These are phyloP conservation scores for Hanseniaspora lachancei DNA, from an alignment of 805 yeast genomes.

Conservation along the genomic window DNA sequence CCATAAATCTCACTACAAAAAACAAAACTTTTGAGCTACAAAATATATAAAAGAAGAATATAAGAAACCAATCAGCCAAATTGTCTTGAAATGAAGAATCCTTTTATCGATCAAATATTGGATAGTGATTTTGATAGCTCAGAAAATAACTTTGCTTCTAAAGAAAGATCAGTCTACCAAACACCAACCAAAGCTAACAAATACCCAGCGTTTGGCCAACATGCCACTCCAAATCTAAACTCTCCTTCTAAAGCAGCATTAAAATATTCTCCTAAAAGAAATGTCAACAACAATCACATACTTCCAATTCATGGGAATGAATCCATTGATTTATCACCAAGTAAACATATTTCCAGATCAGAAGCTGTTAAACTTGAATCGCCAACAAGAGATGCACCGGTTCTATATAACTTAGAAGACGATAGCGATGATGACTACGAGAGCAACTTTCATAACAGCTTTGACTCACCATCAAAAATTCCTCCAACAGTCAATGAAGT, in stretches of 20 bases:
- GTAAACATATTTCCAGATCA: constrained; percentile 46
- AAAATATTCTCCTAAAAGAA: constrained; percentile 31
- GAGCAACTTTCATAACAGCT: constrained; percentile 18
- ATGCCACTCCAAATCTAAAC: constrained; percentile 12
- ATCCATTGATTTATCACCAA: constrained; percentile 5
- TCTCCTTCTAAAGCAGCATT: constrained; percentile 32
- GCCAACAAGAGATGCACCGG: constrained; percentile 46
- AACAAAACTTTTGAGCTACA: too few relatives aligned
- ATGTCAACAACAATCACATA: constrained; percentile 24
- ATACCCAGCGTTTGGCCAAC: background rate
- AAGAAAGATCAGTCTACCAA: constrained; percentile 11
- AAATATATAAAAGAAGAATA: background rate
- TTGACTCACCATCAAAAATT: constrained; percentile 14
- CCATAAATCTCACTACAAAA: too few relatives aligned
- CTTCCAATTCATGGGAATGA: constrained; percentile 19
- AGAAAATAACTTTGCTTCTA: constrained; percentile 1
- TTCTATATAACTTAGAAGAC: constrained; percentile 35
- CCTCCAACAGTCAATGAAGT: constrained; percentile 13
- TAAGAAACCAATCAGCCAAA: background rate
- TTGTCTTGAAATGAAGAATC: constrained; percentile 6
- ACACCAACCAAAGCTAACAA: constrained; percentile 6
- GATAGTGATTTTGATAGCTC: constrained; percentile 1
- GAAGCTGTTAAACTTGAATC: constrained; percentile 58
- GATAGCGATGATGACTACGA: constrained; percentile 28
- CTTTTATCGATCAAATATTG: constrained; percentile 12